These are phyloP conservation scores for Pyrrhoderma lamaoense DNA, from an alignment of 1,284 basidiomycete species.

Conservation along the genomic window DNA sequence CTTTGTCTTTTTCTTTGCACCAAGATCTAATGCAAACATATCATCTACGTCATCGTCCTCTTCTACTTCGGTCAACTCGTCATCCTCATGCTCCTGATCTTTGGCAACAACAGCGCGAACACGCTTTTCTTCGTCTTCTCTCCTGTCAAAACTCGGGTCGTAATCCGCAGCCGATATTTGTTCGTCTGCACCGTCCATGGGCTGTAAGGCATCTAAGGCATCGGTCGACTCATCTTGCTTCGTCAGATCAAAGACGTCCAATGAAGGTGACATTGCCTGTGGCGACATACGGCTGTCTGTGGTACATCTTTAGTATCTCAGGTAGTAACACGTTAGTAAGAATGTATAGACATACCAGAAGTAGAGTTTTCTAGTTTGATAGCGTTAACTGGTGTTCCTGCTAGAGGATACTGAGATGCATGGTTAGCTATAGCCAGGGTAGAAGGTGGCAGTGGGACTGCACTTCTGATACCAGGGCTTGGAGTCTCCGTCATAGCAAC, in stretches of 20 bases:
- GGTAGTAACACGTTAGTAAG: slow-evolving; percentile 23
- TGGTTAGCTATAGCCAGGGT: slow-evolving; percentile 53
- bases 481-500: slow-evolving; percentile 33
- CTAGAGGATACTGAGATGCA: slow-evolving; percentile 46
- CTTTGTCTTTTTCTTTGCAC: slow-evolving; percentile 53
- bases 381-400: slow-evolving; percentile 29
- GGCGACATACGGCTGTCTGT: background rate
- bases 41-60: slow-evolving; percentile 80
- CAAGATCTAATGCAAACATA: slow-evolving; percentile 72
- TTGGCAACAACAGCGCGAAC: slow-evolving; percentile 36
- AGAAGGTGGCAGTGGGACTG: slow-evolving; percentile 59
- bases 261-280: slow-evolving; percentile 42
- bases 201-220: slow-evolving; percentile 29
- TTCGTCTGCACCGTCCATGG: slow-evolving; percentile 46
- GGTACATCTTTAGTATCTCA: slow-evolving; percentile 21
- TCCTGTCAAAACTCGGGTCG: slow-evolving; percentile 78
- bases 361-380: slow-evolving; percentile 18
- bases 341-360: no score
- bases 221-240: slow-evolving; percentile 47
- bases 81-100: slow-evolving; percentile 33
- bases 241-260: slow-evolving; percentile 49
- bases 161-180: slow-evolving; percentile 90
- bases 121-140: slow-evolving; percentile 72
- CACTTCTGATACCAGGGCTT: slow-evolving; percentile 60
- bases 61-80: slow-evolving; percentile 56